Evolutionary conservation across 176 grass and related monocot genomes (phyloP).

Genomic region (Bothriochloa decipiens): DNA sequence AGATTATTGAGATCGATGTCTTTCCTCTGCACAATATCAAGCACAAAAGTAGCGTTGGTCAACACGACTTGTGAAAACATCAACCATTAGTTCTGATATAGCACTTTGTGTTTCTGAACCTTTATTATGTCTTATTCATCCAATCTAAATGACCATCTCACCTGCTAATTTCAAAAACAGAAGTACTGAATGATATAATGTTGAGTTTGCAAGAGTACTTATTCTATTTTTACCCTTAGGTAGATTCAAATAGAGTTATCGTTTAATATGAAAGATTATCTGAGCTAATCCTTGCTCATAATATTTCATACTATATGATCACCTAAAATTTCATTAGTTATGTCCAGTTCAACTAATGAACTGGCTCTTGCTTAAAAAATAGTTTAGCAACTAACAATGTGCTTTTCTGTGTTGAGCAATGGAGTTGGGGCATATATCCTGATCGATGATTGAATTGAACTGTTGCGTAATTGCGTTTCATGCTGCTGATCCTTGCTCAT

Average conservation of each 20-base stretch:
- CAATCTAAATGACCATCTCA: neutral
- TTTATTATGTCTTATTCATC: neutral
- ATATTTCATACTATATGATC: neutral
- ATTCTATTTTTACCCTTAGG: neutral
- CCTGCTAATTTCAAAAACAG: slow-evolving; percentile 17
- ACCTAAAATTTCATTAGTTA: neutral
- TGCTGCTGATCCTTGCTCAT: neutral
- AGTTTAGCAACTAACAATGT: no score
- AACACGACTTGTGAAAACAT: neutral
- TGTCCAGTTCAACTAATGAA: neutral
- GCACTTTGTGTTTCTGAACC: neutral
- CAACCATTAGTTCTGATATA: no score
- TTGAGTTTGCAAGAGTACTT: neutral
- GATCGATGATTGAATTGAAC: slow-evolving; percentile 8
- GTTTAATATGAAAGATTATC: slow-evolving; percentile 4
- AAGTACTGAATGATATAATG: neutral
- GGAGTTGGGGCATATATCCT: neutral
- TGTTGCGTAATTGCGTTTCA: slow-evolving; percentile 42
- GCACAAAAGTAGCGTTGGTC: no score
- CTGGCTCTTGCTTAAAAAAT: neutral
- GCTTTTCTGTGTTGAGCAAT: neutral
- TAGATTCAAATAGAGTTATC: neutral
- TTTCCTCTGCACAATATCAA: no score
- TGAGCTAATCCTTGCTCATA: neutral
- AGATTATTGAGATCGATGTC: neutral